Evolutionary conservation across 306 rosid genomes (phyloP), one percentile per base, ranked within the genome.

Genomic region (Vicia sativa): DNA sequence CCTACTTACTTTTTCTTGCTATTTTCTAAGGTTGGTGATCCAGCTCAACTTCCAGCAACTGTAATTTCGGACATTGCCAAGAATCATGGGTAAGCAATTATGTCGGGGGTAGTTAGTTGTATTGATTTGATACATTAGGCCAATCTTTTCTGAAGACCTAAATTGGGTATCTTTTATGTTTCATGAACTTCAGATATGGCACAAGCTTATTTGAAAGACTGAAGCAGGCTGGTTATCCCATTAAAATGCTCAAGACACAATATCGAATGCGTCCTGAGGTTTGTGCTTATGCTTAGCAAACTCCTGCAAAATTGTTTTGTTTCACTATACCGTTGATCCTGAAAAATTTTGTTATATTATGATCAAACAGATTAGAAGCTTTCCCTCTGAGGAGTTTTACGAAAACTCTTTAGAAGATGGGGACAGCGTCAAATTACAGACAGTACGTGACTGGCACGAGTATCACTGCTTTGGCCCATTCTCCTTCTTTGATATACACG

Each of bases 251-350:
- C 80, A 92, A 92, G 88, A 84, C 90, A 58, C 98, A 92, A 78
- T 92, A 92, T 71, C 88, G 96, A 77, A 92, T 92, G 98, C 98
- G 89, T 86, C 98, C 98, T 8, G 91, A 92, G 92, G 96, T 92
- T 81, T 69, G 93, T 83, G 73, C 59, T 35, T 26, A 74, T 76
- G 54, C 63, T 62, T 26, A 13, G 14, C 10, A 35, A 53, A 58
- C 46, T 45, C 34, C 63, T 73, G 50, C 52, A 15, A 58, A 62
- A 42, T 62, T 62, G 48, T 13, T 48, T 70, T 49, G 71, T 21
- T 21, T 73, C 35, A 52, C 5, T 70, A 9, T 68, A 12, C 48
- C 65, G 49, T 26, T 68, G 65, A 62, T 34, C 42, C 48, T 11
- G n/a, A n/a, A n/a, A n/a, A n/a, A n/a, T 21, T 21, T 21, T 21